Base-by-base conservation (phyloP, 2,329 filamentous ascomycete species). In the Helicocarpus griseus region DNA sequence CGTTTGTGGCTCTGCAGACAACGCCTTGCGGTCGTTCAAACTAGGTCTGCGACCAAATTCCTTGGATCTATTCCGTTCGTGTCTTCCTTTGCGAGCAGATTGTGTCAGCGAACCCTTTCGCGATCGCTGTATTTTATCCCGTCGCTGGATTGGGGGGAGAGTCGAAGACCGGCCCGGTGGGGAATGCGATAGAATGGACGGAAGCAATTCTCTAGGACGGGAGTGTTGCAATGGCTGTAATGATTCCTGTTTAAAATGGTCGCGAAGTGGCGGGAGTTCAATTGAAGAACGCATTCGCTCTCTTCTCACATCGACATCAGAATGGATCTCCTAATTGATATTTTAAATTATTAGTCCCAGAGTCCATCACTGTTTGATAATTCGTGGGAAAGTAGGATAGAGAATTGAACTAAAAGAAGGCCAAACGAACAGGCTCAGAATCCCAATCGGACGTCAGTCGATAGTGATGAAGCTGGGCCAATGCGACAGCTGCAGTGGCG, bases 111-210 rank as follows among this genome's bases (percentile, higher is more conserved):
- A 96, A 56, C 87, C 86, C 70, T 95, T 96, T 57, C 89, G 81
- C 39, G 88, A 84, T 51, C 89, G 79, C 51, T 78, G 82, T 21
- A 82, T 77, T 38, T 86, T 87, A 36, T 87, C 73, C 39, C 82
- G 78, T 53, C 87, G 79, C 59, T 93, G 87, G 48, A 91, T 78
- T 3, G 90, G 89, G 26, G 90, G 89, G 22, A 95, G 77, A 0
- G 89, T 95, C 1, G 89, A 90, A 13, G 89, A 94, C 56, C 90
- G 86, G 50, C 86, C 88, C 5, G 89, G 86, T 0, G 89, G 90
- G 8, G 90, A 95, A 54, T 84, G 84, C 49, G 81, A 79, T 35
- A 95, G 73, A 52, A 93, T 87, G 0, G 89, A 95, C 1, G 89
- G 88, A 5, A 95, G 78, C 48, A 93, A 76, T 60, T 91, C 87